phyloP scores from a whole-genome alignment of 306 rosid genomes.

The Benincasa hispida region DNA sequence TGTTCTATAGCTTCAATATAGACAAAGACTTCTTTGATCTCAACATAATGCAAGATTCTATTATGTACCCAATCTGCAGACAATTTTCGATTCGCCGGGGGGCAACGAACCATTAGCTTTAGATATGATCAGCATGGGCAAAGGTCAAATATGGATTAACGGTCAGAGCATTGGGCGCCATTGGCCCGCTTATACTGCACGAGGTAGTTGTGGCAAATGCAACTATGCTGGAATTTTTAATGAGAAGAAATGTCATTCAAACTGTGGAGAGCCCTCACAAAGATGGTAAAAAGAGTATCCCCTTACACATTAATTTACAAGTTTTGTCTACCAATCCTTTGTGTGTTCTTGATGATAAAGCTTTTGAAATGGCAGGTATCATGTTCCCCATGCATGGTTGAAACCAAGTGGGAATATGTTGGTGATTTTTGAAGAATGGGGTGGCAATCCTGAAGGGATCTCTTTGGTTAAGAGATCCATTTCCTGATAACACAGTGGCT shows the following conservation, averaged over 20 bases:
- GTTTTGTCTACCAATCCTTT: not conserved
- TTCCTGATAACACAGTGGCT: slow-evolving; percentile 14
- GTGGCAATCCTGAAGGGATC: slow-evolving; percentile 63
- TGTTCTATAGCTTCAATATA: not conserved
- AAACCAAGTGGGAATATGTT: slow-evolving; percentile 43
- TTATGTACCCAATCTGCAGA: slow-evolving; percentile 23
- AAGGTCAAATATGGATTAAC: slow-evolving; percentile 82
- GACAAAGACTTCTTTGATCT: not conserved
- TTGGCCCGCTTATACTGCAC: slow-evolving; percentile 62
- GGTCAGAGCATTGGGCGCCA: slow-evolving; percentile 85
- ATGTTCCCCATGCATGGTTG: slow-evolving; percentile 80
- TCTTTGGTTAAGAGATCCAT: slow-evolving; percentile 45
- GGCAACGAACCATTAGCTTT: slow-evolving; percentile 72
- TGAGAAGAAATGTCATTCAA: slow-evolving; percentile 48
- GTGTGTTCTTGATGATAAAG: not conserved
- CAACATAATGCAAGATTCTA: not conserved
- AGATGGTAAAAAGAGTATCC: slow-evolving; percentile 46
- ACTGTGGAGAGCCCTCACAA: slow-evolving; percentile 80
- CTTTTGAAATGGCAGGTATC: slow-evolving; percentile 51
- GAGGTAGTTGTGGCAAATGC: slow-evolving; percentile 46
- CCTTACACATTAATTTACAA: not conserved
- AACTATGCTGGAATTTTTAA: slow-evolving; percentile 58
- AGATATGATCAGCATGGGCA: slow-evolving; percentile 89
- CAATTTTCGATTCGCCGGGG: slow-evolving; percentile 48
- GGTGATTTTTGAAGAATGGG: slow-evolving; percentile 85